These are phyloP conservation scores for Kuraishia hungarica DNA, from an alignment of 805 yeast species.

Conservation along the genomic window DNA sequence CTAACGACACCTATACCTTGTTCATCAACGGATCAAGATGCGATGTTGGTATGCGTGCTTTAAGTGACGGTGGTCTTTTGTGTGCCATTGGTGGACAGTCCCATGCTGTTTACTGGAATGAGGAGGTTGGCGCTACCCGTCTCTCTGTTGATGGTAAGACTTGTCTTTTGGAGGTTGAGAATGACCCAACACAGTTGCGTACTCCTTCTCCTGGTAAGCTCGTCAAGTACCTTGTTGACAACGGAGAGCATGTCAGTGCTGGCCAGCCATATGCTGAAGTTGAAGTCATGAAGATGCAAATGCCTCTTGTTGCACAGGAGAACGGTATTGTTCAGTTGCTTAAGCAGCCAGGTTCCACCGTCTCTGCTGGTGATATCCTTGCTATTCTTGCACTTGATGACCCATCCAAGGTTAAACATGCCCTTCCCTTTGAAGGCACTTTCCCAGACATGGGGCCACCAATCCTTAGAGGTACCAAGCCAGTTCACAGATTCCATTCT, in stretches of 20 bases:
- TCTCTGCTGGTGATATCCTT: slow-evolving; percentile 92
- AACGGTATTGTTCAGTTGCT: slow-evolving; percentile 87
- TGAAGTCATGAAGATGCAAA: slow-evolving; percentile 99
- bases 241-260: slow-evolving; percentile 84
- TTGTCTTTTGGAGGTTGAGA: slow-evolving; percentile 87
- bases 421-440: slow-evolving; percentile 90
- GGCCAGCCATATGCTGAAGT: slow-evolving; percentile 98
- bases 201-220: slow-evolving; percentile 99
- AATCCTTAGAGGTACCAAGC: slow-evolving; percentile 71
- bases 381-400: slow-evolving; percentile 94
- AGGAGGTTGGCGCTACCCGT: slow-evolving; percentile 93
- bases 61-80: slow-evolving; percentile 92
- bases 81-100: slow-evolving; percentile 86
- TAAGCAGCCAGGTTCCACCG: slow-evolving; percentile 98
- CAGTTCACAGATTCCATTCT: slow-evolving; percentile 63
- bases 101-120: slow-evolving; percentile 95
- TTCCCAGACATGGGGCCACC: slow-evolving; percentile 87
- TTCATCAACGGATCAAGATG: slow-evolving; percentile 91
- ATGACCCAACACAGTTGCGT: slow-evolving; percentile 96
- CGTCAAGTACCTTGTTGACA: slow-evolving; percentile 86
- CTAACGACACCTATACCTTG: slow-evolving; percentile 74
- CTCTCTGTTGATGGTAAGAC: slow-evolving; percentile 93
- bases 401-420: slow-evolving; percentile 95
- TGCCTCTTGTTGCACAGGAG: slow-evolving; percentile 93
- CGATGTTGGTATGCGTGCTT: slow-evolving; percentile 78